A percentile compares a stretch with the other conserved stretches of the same genome.
These are phyloP conservation scores for Aspergillus proliferans DNA, from an alignment of 2,329 filamentous ascomycete genomes.

Conservation along the genomic window DNA sequence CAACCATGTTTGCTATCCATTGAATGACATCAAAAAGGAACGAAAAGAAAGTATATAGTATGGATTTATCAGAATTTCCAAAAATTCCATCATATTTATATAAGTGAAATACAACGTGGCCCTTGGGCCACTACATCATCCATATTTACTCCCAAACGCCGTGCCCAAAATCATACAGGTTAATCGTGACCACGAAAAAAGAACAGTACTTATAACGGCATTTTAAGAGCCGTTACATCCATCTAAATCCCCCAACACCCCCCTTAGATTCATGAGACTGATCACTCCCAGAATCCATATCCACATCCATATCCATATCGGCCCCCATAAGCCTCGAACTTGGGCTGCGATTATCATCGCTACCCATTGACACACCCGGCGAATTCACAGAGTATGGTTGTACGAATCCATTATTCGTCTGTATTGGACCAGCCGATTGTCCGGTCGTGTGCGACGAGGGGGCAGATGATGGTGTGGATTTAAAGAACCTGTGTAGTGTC, in stretches of 20 bases:
- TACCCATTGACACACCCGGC: slow-evolving; percentile 11
- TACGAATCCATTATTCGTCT: slow-evolving; percentile 10
- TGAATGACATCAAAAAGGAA: too few species aligned
- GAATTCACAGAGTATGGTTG: slow-evolving; percentile 14
- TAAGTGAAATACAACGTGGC: neutral
- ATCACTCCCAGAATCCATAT: slow-evolving; percentile 24
- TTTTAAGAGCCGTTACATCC: slow-evolving; percentile 12
- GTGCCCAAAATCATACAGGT: too few species aligned
- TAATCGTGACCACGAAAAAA: neutral
- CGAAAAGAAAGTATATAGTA: too few species aligned
- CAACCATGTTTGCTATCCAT: neutral
- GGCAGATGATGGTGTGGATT: slow-evolving; percentile 17
- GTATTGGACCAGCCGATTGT: slow-evolving; percentile 14
- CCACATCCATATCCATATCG: slow-evolving; percentile 28
- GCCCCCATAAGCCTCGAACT: slow-evolving; percentile 11
- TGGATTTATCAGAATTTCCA: too few species aligned
- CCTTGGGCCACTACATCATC: too few species aligned
- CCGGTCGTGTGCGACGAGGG: slow-evolving; percentile 3
- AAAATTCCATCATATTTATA: neutral
- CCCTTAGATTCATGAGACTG: slow-evolving; percentile 14
- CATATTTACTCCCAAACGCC: too few species aligned
- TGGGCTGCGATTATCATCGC: slow-evolving; percentile 17
- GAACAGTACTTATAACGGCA: neutral
- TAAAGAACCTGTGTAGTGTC: slow-evolving; percentile 37
- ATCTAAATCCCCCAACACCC: slow-evolving; percentile 24